These are phyloP conservation scores for Cadophora sp. DNA, from an alignment of 2,329 filamentous ascomycete species.

Conservation along the genomic window DNA sequence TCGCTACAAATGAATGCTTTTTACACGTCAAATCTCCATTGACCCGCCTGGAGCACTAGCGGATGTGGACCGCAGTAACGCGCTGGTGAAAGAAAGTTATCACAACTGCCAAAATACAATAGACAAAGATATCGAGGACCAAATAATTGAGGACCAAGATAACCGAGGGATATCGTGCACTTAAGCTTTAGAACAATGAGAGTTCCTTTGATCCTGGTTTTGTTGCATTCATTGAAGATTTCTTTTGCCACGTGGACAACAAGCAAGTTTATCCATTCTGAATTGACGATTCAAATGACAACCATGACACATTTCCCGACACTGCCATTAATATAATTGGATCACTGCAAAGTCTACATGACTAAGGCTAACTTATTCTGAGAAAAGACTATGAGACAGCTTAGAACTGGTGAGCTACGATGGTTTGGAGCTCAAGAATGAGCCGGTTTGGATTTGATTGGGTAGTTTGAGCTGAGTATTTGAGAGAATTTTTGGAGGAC, in stretches of 20 bases:
- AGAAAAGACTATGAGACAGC: not conserved
- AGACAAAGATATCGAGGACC: too few relatives aligned
- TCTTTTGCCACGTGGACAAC: slow-evolving; percentile 9
- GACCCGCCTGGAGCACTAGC: not conserved
- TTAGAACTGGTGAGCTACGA: not conserved
- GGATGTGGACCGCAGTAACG: not conserved
- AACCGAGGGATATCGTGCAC: not conserved
- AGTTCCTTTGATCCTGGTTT: slow-evolving; percentile 1
- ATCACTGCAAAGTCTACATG: not conserved
- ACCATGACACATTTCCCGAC: not conserved
- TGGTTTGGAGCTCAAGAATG: not conserved
- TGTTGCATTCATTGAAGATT: not conserved
- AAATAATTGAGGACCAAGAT: not conserved
- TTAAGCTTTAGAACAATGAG: slow-evolving; percentile 1
- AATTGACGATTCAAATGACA: not conserved
- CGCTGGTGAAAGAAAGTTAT: not conserved
- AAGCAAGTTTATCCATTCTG: slow-evolving; percentile 14
- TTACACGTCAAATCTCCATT: not conserved
- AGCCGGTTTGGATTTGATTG: too few relatives aligned
- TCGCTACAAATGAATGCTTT: not conserved
- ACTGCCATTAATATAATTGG: not conserved
- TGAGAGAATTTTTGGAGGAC: not conserved
- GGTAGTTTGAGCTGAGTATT: not conserved
- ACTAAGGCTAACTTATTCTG: not conserved
- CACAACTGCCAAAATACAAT: not conserved